These are phyloP conservation scores for Fagopyrum homotropicum DNA, from an alignment of 148 eudicot species.

Conservation along the genomic window DNA sequence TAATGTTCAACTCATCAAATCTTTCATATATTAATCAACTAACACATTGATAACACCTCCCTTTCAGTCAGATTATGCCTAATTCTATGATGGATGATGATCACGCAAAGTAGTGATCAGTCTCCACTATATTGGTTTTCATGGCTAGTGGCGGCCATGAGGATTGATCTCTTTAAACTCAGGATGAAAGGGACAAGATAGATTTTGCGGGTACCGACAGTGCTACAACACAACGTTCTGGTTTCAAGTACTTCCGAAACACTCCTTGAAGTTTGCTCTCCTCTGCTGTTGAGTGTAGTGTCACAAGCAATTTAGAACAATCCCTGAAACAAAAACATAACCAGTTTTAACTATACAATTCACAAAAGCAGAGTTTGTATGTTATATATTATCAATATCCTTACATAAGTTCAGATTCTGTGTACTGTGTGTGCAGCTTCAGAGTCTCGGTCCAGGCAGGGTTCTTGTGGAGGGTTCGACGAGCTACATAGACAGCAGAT, in stretches of 20 bases:
- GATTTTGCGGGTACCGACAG: slow-evolving; percentile 39
- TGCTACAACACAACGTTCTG: slow-evolving; percentile 51
- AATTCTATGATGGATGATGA: neutral
- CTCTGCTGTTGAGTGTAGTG: slow-evolving; percentile 43
- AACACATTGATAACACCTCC: neutral
- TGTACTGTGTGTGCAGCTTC: slow-evolving; percentile 53
- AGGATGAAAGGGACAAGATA: slow-evolving; percentile 1
- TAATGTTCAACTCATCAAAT: neutral
- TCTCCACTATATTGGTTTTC: too few species aligned
- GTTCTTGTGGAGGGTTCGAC: slow-evolving; percentile 49
- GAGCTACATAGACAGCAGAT: slow-evolving; percentile 78
- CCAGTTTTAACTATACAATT: neutral
- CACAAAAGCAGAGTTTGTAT: neutral
- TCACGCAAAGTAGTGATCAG: neutral
- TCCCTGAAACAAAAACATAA: slow-evolving; percentile 26
- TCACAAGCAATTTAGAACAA: slow-evolving; percentile 62
- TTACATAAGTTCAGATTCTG: slow-evolving; percentile 27
- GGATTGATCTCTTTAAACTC: neutral
- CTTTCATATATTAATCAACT: slow-evolving; percentile 9
- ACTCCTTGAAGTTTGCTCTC: slow-evolving; percentile 48
- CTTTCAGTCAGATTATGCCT: neutral
- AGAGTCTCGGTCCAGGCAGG: slow-evolving; percentile 86
- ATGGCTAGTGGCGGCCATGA: neutral
- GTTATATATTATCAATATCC: neutral
- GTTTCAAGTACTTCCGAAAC: slow-evolving; percentile 49